These are phyloP conservation scores for Babesia bovis DNA, from an alignment of 169 alveolate species.

Conservation along the genomic window DNA sequence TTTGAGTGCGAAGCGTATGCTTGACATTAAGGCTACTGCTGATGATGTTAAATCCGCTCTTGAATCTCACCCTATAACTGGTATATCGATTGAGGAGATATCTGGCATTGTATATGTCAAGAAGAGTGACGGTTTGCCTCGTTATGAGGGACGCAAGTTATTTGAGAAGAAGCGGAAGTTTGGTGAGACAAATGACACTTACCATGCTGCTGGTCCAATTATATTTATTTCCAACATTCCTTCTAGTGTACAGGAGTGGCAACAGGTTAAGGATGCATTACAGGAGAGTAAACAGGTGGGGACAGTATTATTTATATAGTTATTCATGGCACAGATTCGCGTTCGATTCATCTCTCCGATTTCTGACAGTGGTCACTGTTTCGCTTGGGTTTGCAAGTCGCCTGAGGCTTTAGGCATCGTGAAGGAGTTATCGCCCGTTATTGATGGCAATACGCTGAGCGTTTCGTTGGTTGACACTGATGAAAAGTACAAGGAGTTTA, in stretches of 20 bases:
- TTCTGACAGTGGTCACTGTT: constrained; percentile 47
- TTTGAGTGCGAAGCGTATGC: constrained; percentile 64
- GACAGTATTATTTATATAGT: neutral
- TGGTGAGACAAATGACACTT: constrained; percentile 65
- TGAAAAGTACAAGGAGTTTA: constrained; percentile 40
- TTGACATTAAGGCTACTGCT: constrained; percentile 48
- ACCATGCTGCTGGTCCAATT: constrained; percentile 61
- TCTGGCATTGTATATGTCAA: constrained; percentile 41
- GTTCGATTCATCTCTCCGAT: constrained; percentile 59
- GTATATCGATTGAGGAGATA: constrained; percentile 24
- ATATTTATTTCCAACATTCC: constrained; percentile 51
- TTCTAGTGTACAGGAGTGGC: constrained; percentile 41
- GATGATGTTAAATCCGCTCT: constrained; percentile 54
- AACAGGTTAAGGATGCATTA: constrained; percentile 45
- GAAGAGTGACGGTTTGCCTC: constrained; percentile 43
- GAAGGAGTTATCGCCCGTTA: constrained; percentile 28
- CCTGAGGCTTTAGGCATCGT: constrained; percentile 24
- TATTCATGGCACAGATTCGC: constrained; percentile 16
- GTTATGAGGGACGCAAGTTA: constrained; percentile 50
- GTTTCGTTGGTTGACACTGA: constrained; percentile 38
- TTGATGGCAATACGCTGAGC: constrained; percentile 20
- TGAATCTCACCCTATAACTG: constrained; percentile 5
- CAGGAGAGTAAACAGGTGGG: constrained; percentile 37
- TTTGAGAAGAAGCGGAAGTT: constrained; percentile 57
- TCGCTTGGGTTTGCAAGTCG: constrained; percentile 58